Percentiles rank a stretch among this genome's conserved stretches.
Evolutionary conservation across 345 rosid species (phyloP).

Genomic region (Eucalyptus sp.): DNA sequence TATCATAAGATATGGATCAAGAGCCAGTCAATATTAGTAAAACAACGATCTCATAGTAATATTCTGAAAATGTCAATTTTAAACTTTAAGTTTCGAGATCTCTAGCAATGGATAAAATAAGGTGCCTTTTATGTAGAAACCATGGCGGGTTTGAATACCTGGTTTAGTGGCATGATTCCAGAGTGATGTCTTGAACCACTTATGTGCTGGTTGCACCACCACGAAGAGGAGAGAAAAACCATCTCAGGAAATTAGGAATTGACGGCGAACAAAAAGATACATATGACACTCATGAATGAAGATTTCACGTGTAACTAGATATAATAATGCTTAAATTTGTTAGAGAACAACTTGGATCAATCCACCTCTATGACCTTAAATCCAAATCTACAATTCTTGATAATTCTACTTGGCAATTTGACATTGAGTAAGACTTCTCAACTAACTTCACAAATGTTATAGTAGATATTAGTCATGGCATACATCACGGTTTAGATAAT

Average conservation of each 20-base stretch:
- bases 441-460: not conserved
- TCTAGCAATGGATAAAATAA: not conserved
- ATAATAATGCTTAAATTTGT: not conserved
- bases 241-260: not conserved
- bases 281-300: not conserved
- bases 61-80: no score
- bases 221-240: not conserved
- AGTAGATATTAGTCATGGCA: no score
- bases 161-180: not conserved
- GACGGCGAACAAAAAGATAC: not conserved
- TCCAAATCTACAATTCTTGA: not conserved
- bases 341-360: not conserved
- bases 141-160: not conserved
- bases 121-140: not conserved
- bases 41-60: no score
- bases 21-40: accelerated
- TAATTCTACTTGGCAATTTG: not conserved
- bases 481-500: not conserved
- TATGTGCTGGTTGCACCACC: not conserved
- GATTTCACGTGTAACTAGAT: not conserved
- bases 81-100: not conserved
- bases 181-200: not conserved
- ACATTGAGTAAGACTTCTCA: not conserved
- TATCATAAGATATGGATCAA: no score
- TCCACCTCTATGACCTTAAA: not conserved